Conservation (phyloP, 148 eudicot genomes). For the Dysphania ambrosioides region DNA sequence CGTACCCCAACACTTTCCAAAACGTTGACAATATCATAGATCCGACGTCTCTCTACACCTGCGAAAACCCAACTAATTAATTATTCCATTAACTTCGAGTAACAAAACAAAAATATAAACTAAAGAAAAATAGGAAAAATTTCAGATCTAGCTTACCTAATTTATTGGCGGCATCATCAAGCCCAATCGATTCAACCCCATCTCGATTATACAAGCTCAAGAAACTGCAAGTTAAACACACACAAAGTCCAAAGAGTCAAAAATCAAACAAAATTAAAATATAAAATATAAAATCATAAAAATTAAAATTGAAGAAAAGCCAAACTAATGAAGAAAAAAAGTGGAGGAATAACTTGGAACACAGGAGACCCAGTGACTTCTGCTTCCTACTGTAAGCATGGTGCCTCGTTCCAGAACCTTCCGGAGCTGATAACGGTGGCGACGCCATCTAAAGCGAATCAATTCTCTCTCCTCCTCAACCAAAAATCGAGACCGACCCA, state of each 20-base stretch:
- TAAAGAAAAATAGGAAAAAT: neutral
- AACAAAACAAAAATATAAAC: neutral
- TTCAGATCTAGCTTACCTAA: conserved; percentile 49
- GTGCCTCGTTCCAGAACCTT: conserved; percentile 47
- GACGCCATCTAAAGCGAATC: conserved; percentile 31
- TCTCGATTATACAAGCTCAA: conserved; percentile 83
- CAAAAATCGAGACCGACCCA: neutral
- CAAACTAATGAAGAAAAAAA: neutral
- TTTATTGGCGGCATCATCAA: conserved; percentile 80
- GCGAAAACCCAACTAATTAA: conserved; percentile 12
- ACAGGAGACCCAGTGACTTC: conserved; percentile 87
- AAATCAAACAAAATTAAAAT: neutral
- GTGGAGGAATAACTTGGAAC: conserved; percentile 59
- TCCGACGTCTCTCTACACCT: conserved; percentile 98
- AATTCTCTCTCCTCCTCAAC: neutral
- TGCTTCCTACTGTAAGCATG: conserved; percentile 67
- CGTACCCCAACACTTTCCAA: conserved; percentile 93
- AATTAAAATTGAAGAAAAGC: neutral
- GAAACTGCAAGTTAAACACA: conserved; percentile 48
- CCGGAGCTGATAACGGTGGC: conserved; percentile 23
- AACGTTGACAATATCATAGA: conserved; percentile 95
- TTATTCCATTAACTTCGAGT: neutral
- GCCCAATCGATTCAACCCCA: conserved; percentile 73
- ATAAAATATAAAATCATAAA: neutral
- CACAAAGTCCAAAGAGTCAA: neutral